Evolutionary conservation across 331 rosid species (phyloP).

Genomic region (Acacia concinna): DNA sequence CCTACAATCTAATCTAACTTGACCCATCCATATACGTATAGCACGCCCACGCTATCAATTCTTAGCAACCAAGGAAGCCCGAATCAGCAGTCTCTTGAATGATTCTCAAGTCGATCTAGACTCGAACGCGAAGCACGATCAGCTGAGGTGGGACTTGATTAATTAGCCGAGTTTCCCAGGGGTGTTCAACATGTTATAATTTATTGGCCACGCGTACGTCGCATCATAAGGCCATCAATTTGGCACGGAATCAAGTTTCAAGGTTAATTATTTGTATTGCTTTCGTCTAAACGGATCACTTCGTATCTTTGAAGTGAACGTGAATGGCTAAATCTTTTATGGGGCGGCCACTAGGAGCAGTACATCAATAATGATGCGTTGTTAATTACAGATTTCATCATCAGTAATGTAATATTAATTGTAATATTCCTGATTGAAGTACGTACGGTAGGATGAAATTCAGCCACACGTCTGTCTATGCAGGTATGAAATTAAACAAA

Average conservation of each 20-base stretch:
- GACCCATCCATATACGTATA: not conserved
- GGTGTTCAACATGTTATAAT: not conserved
- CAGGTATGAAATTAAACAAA: too few relatives aligned
- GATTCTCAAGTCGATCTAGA: not conserved
- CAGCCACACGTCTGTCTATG: too few relatives aligned
- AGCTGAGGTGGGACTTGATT: not conserved
- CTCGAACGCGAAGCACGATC: not conserved
- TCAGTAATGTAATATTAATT: too few relatives aligned
- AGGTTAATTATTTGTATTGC: not conserved
- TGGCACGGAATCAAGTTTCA: not conserved
- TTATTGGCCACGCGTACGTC: not conserved
- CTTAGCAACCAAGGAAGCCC: not conserved
- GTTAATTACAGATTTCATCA: too few relatives aligned
- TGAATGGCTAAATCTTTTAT: not conserved
- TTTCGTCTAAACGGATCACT: not conserved
- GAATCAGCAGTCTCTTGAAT: not conserved
- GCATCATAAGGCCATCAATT: not conserved
- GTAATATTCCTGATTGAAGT: too few relatives aligned
- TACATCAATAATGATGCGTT: too few relatives aligned
- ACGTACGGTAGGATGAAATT: too few relatives aligned
- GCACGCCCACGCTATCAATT: not conserved
- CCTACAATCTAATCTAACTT: not conserved
- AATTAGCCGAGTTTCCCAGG: not conserved
- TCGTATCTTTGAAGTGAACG: not conserved
- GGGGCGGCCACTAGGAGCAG: too few relatives aligned